Evolutionary conservation across 495 filamentous ascomycete genomes (phyloP).

Genomic region (Amniculicola lignicola): DNA sequence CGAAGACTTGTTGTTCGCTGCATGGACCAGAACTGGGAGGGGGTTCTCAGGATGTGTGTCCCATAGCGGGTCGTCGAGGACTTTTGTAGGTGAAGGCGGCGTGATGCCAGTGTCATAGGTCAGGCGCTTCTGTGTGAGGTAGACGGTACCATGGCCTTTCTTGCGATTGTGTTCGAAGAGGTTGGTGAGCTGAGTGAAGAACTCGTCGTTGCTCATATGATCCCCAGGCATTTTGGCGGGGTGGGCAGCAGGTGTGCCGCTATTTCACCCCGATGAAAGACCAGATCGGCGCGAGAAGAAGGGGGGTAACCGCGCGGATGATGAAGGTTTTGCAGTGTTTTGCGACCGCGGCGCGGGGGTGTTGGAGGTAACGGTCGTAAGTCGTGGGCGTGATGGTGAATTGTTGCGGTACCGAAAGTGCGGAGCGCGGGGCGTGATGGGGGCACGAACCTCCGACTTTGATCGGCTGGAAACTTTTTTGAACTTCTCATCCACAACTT

Average conservation of each 20-base stretch:
- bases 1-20: constrained; percentile 70
- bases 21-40: constrained; percentile 74
- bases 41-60: constrained; percentile 56
- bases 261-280: too few species aligned
- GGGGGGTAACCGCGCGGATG: too few species aligned
- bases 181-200: constrained; percentile 73
- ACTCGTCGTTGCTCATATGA: constrained; percentile 77
- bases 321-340: too few species aligned
- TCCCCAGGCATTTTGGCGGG: constrained; percentile 49
- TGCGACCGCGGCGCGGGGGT: too few species aligned
- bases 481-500: too few species aligned
- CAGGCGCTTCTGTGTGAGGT: constrained; percentile 77
- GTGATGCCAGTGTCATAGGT: constrained; percentile 27
- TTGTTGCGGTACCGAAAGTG: too few species aligned
- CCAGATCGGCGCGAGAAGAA: too few species aligned
- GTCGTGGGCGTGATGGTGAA: too few species aligned
- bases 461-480: too few species aligned
- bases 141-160: constrained; percentile 72
- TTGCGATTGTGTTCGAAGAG: constrained; percentile 69
- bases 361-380: too few species aligned
- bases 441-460: too few species aligned
- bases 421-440: neutral
- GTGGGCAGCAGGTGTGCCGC: too few species aligned
- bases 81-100: constrained; percentile 27
- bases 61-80: constrained; percentile 47